Evolutionary conservation across 2,329 filamentous ascomycete species (phyloP).

Genomic region (Beauveria medogensis): DNA sequence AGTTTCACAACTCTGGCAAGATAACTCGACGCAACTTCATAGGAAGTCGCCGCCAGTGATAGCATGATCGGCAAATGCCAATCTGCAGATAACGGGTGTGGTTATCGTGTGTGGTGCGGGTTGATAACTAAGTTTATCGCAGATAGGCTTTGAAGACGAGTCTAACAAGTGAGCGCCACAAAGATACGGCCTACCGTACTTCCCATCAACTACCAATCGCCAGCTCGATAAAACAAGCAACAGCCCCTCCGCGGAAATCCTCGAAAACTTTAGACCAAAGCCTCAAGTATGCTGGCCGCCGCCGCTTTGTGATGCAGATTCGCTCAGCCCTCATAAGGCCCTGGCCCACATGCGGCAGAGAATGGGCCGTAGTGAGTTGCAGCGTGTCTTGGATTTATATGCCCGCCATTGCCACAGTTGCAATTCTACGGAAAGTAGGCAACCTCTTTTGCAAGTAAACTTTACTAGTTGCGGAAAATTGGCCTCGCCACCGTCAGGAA

Average conservation of each 20-base stretch:
- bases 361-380: slow-evolving; percentile 7
- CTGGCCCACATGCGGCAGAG: slow-evolving; percentile 5
- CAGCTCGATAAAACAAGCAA: neutral
- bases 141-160: neutral
- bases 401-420: neutral
- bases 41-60: neutral
- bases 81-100: neutral
- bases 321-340: neutral
- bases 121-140: slow-evolving; percentile 3
- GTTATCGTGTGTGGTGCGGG: neutral
- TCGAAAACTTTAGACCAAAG: neutral
- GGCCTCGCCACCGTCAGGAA: neutral
- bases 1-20: neutral
- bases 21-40: neutral
- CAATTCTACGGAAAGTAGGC: neutral
- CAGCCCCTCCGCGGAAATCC: slow-evolving; percentile 1
- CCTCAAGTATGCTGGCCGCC: neutral
- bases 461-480: neutral
- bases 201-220: neutral
- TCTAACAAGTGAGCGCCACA: neutral
- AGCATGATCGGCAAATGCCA: neutral
- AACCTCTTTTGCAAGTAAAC: neutral
- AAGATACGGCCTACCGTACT: neutral
- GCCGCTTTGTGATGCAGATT: neutral
- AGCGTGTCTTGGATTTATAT: slow-evolving; percentile 4